Evolutionary conservation across 495 filamentous ascomycete genomes (phyloP), one percentile per base, ranked within the genome.

Genomic region (Parachaetomium inaequale): DNA sequence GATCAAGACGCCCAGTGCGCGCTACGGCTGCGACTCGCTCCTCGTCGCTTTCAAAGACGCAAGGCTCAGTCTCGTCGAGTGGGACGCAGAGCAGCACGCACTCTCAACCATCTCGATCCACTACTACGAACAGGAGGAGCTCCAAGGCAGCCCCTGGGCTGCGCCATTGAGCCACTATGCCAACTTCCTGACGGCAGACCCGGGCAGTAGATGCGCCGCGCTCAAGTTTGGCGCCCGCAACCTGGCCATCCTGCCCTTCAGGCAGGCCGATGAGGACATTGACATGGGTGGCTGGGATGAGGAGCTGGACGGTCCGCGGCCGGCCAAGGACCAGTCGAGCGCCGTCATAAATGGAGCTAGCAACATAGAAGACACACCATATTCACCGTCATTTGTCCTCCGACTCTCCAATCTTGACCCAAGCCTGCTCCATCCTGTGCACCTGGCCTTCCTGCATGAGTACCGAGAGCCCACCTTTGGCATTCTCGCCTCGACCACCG

Each of bases 401-500:
- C 87, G 91, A 54, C 78, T 96, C 71, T 88, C 91, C 56, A 84
- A 88, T 66, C 81, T 99, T 72, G 93, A 99, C 68, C 90, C 92
- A 66, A 86, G 82, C 59, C 81, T 98, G 61, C 83, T 89, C 52
- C 88, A 96, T 75, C 91, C 93, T 45, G 87, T 96, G 72, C 91
- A 94, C 67, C 82, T 99, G 67, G 86, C 90, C 42, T 99, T 99
- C 74, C 81, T 99, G 62, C 84, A 97, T 78, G 93, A 97, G 77
- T 99, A 98, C 73, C 87, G 94, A 62, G 94, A 96, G 75, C 94
- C 94, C 28, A 97, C 94, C 2, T 96, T 99, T 75, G 94, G 94
- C 38, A 91, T 98, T 64, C 76, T 98, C 46, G 95, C 91, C 58
- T 88, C 91, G 1, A 85, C 86, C 53, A 75, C 81, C 58, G 77